Percentiles rank a stretch among this genome's conserved stretches.
phyloP scores from a whole-genome alignment of 2,329 filamentous ascomycete genomes.

The Paecilomyces sp. region DNA sequence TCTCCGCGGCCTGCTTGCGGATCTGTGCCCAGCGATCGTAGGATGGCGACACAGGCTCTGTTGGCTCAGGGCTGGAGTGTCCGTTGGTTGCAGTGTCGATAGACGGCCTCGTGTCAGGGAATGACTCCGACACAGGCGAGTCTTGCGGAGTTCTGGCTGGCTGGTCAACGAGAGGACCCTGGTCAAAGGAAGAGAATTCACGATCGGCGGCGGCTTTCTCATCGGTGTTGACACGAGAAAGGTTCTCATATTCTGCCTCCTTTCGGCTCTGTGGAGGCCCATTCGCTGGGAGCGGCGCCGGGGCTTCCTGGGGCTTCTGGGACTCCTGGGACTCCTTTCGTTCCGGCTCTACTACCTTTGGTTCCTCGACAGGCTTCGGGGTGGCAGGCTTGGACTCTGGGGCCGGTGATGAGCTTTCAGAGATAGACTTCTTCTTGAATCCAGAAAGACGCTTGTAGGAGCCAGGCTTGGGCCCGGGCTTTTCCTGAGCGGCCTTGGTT shows the following conservation, averaged over 20 bases:
- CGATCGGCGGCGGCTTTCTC: conserved; percentile 38
- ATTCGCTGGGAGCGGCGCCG: conserved; percentile 10
- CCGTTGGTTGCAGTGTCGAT: conserved; percentile 11
- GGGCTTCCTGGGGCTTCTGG: conserved; percentile 13
- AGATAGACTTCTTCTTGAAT: conserved; percentile 29
- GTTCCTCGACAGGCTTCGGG: conserved; percentile 2
- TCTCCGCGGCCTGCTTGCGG: conserved; percentile 83
- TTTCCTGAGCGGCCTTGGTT: conserved; percentile 25
- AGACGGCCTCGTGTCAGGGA: conserved; percentile 8
- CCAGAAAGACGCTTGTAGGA: conserved; percentile 16
- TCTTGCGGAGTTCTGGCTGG: conserved; percentile 71
- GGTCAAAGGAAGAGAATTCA: conserved; percentile 65
- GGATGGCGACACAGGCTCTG: conserved; percentile 7
- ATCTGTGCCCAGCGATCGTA: conserved; percentile 94
- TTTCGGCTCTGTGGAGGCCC: conserved; percentile 35
- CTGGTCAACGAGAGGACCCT: conserved; percentile 79
- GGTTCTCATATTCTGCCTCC: conserved; percentile 47
- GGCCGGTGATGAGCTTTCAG: conserved; percentile 8
- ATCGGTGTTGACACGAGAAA: conserved; percentile 54
- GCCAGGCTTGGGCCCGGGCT: conserved; percentile 10
- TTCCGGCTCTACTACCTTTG: conserved; percentile 18
- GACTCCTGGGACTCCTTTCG: conserved; percentile 22
- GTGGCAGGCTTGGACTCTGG: conserved; percentile 5
- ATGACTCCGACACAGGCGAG: conserved; percentile 14
- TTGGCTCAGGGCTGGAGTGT: conserved; percentile 5